Evolutionary conservation across 139 green algal genomes (phyloP).

Genomic region (Volvox africanus): DNA sequence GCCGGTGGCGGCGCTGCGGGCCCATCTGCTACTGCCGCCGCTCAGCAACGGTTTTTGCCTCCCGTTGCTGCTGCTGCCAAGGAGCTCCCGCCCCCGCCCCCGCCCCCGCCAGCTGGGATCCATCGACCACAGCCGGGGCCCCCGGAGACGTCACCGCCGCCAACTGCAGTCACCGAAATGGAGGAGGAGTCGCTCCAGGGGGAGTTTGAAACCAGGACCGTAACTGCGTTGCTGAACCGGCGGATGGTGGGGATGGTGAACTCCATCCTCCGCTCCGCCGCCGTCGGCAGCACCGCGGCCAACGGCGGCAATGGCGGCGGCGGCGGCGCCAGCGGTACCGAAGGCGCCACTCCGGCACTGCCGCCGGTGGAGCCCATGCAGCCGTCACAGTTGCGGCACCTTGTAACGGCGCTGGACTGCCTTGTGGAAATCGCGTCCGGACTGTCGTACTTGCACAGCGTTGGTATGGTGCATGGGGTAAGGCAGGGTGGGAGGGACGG

Average conservation of each 20-base stretch:
- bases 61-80: background rate
- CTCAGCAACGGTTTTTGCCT: background rate
- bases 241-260: background rate
- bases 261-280: conserved; percentile 16
- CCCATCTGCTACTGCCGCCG: background rate
- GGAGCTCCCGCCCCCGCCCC: too few species aligned
- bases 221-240: conserved; percentile 1
- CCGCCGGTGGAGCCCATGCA: background rate
- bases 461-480: conserved; percentile 44
- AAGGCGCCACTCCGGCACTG: background rate
- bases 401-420: conserved; percentile 4
- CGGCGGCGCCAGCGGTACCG: background rate
- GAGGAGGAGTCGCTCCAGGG: background rate
- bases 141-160: background rate
- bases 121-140: background rate
- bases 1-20: background rate
- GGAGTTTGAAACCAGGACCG: background rate
- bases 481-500: background rate
- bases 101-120: background rate
- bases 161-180: background rate
- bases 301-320: too few species aligned
- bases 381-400: background rate
- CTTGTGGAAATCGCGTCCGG: conserved; percentile 36
- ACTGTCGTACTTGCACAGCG: conserved; percentile 30
- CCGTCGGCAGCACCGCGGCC: background rate